phyloP scores from a whole-genome alignment of 2,329 filamentous ascomycete genomes.

The Aspergillus fumigatiaffinis region DNA sequence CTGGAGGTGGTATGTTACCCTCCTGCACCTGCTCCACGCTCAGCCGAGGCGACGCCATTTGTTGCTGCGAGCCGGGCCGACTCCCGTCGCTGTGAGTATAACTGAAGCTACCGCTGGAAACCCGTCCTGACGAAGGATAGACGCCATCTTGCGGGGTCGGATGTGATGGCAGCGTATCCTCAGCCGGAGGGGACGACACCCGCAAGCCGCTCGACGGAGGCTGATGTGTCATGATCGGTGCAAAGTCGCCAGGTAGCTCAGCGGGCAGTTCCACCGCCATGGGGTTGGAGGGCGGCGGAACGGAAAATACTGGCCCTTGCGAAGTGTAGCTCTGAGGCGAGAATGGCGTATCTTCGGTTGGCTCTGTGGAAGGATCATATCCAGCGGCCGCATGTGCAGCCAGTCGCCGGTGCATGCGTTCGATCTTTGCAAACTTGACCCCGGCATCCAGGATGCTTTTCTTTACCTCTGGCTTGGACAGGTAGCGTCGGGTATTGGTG shows the following conservation, averaged over 20 bases:
- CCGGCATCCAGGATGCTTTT: conserved; percentile 72
- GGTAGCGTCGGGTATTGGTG: conserved; percentile 81
- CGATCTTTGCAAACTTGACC: conserved; percentile 76
- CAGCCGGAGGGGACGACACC: conserved; percentile 23
- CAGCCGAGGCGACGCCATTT: conserved; percentile 27
- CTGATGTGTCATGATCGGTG: conserved; percentile 25
- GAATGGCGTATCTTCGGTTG: conserved; percentile 24
- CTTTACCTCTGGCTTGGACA: conserved; percentile 69
- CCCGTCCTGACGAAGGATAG: conserved; percentile 20
- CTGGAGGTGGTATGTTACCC: conserved; percentile 55
- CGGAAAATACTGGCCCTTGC: conserved; percentile 21
- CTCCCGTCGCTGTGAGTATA: conserved; percentile 36
- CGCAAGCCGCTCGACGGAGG: conserved; percentile 13
- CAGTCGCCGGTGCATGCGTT: conserved; percentile 68
- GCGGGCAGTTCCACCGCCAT: conserved; percentile 58
- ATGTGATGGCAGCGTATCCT: conserved; percentile 27
- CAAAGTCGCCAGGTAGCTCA: conserved; percentile 41
- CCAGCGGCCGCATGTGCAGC: conserved; percentile 46
- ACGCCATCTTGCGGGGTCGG: conserved; percentile 26
- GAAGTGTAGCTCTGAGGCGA: conserved; percentile 10
- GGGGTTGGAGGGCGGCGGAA: conserved; percentile 42
- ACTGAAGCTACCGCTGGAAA: conserved; percentile 21
- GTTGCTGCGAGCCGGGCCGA: conserved; percentile 25
- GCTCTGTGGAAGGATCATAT: conserved; percentile 26
- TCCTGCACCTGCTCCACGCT: conserved; percentile 32